Conservation (phyloP, 2,329 filamentous ascomycete genomes). For the Dactylellina cionopaga region DNA sequence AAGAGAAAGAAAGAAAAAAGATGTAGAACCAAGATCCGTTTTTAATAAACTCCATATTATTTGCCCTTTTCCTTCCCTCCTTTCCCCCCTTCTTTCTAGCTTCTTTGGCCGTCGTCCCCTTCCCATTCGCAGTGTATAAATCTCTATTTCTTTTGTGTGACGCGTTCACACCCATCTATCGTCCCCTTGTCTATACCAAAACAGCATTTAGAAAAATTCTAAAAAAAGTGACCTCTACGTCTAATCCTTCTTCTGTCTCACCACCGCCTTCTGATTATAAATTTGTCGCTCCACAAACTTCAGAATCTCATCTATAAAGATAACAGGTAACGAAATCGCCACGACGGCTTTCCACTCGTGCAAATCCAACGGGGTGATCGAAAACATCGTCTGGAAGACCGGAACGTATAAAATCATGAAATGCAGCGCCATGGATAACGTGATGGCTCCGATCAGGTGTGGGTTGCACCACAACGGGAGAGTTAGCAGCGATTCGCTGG, state of each 20-base stretch:
- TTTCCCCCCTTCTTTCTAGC: background rate
- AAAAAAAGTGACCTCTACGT: background rate
- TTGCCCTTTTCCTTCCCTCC: background rate
- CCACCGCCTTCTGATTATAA: constrained; percentile 67
- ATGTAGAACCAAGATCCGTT: background rate
- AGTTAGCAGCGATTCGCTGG: constrained; percentile 90
- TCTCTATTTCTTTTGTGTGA: too few species aligned
- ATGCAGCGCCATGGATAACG: constrained; percentile 91
- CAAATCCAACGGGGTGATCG: constrained; percentile 85
- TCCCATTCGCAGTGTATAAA: too few species aligned
- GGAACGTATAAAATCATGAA: constrained; percentile 93
- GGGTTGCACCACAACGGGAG: constrained; percentile 98
- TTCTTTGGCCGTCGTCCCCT: background rate
- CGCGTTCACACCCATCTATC: background rate
- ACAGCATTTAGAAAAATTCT: background rate
- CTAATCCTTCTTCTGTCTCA: constrained; percentile 45
- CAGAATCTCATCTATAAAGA: constrained; percentile 84
- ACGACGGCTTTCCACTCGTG: constrained; percentile 93
- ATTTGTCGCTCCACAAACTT: constrained; percentile 78
- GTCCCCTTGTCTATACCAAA: background rate
- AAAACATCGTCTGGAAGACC: constrained; percentile 73
- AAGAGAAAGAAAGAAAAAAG: background rate
- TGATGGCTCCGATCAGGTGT: constrained; percentile 95
- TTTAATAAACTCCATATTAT: constrained; percentile 1
- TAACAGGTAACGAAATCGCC: constrained; percentile 86